Evolutionary conservation across 2,329 filamentous ascomycete species (phyloP), one percentile per base, ranked within the genome.

Genomic region (Zymoseptoria ardabiliae): DNA sequence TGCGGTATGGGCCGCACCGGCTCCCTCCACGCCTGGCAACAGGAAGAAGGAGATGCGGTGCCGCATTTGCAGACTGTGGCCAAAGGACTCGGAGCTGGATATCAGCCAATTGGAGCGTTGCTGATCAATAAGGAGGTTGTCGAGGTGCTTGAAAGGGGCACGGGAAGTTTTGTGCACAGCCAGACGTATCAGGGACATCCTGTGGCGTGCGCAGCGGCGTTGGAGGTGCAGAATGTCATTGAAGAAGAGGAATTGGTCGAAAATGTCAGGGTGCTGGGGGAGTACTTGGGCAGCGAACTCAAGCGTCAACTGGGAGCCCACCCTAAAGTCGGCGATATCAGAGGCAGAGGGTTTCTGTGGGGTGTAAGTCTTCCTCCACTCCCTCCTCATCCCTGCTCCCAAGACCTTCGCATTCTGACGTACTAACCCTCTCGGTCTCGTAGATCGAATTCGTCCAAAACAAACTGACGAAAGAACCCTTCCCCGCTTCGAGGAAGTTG

Each of bases 51-150:
- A 13, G 77, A 71, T 0, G 74, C 81, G 10, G 76, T 78, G 0
- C 86, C 86, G 0, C 85, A 89, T 66, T 76, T 89, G 1, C 79
- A 86, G 66, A 82, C 84, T 0, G 73, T 87, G 2, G 86, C 82
- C 0, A 89, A 89, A 68, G 83, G 82, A 0, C 75, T 89, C 0
- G 84, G 81, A 0, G 85, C 79, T 11, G 86, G 86, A 0, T 87
- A 84, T 61, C 76, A 78, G 22, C 79, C 84, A 0, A 77, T 87
- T 7, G 82, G 84, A 0, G 85, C 9, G 71, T 88, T 2, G 74
- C 83, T 8, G 75, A 78, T 28, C 65, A 73, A 3, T 74, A 72
- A n/a, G 74, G 87, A 10, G 71, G 81, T 23, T 69, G 80, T 49
- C 70, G 74, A 5, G 68, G 84, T 13, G 19, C 73, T 63, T 20